Conservation (phyloP, 148 eudicot species). For the Rhododendron simsii region DNA sequence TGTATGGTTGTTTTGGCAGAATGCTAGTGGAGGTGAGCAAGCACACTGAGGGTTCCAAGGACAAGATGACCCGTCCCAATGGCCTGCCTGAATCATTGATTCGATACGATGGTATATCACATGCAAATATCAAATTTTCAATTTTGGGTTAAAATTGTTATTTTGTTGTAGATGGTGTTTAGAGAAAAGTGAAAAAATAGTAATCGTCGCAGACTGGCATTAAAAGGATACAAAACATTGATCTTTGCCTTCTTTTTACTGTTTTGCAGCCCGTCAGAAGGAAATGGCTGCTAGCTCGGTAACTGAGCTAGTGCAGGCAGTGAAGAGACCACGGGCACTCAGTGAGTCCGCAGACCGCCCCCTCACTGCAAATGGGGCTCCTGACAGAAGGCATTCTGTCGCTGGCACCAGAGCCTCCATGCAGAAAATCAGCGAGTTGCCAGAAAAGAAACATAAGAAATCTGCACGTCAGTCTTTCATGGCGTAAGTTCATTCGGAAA, state of each 20-base stretch:
- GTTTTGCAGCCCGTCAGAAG: constrained; percentile 78
- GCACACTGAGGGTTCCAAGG: constrained; percentile 92
- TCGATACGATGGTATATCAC: constrained; percentile 75
- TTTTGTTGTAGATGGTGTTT: background rate
- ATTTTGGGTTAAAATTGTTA: background rate
- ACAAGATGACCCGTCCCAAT: constrained; percentile 78
- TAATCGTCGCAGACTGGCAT: background rate
- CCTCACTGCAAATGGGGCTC: constrained; percentile 39
- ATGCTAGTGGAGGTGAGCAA: constrained; percentile 99
- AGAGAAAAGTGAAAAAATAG: background rate
- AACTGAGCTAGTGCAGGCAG: constrained; percentile 82
- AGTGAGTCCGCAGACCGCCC: constrained; percentile 78
- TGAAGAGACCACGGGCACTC: constrained; percentile 73
- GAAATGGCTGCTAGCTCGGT: constrained; percentile 76
- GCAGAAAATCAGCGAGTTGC: constrained; percentile 65
- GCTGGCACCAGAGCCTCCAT: constrained; percentile 45
- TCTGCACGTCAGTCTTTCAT: constrained; percentile 66
- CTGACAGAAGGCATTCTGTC: constrained; percentile 52
- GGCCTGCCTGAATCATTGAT: constrained; percentile 93
- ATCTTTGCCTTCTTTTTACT: background rate
- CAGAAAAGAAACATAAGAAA: constrained; percentile 61
- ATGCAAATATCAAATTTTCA: background rate
- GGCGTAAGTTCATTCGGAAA: constrained; percentile 42
- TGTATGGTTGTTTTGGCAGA: constrained; percentile 36
- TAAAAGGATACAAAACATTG: background rate